These are phyloP conservation scores for Beverwykella pulmonaria DNA, from an alignment of 495 filamentous ascomycete genomes.

Conservation along the genomic window DNA sequence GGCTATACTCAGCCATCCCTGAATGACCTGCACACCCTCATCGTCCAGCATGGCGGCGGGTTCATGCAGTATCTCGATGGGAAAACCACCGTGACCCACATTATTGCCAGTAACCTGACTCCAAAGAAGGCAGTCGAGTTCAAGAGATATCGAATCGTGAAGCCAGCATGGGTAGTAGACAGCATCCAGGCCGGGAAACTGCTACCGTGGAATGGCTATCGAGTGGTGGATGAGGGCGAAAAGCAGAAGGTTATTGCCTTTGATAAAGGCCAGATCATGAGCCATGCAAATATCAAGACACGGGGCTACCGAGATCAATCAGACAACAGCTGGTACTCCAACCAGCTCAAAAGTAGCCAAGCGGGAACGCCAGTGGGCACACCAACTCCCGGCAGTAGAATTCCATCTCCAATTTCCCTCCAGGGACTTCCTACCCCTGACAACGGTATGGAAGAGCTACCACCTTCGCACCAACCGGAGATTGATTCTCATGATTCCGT, in stretches of 20 bases:
- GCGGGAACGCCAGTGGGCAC: slow-evolving; percentile 4
- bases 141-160: slow-evolving; percentile 82
- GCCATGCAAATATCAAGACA: slow-evolving; percentile 60
- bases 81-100: slow-evolving; percentile 92
- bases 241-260: slow-evolving; percentile 80
- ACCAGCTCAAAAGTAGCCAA: slow-evolving; percentile 59
- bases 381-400: slow-evolving; percentile 24
- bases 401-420: slow-evolving; percentile 24
- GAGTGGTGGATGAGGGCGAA: slow-evolving; percentile 76
- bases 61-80: slow-evolving; percentile 94
- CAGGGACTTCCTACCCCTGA: slow-evolving; percentile 32
- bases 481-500: neutral
- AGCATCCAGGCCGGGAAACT: slow-evolving; percentile 78
- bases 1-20: slow-evolving; percentile 92
- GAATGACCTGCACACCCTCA: slow-evolving; percentile 80
- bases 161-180: slow-evolving; percentile 94
- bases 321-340: slow-evolving; percentile 74
- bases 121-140: slow-evolving; percentile 92
- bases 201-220: slow-evolving; percentile 81
- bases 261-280: slow-evolving; percentile 67
- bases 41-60: slow-evolving; percentile 87
- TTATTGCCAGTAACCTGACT: slow-evolving; percentile 86
- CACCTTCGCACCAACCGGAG: slow-evolving; percentile 34
- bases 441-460: slow-evolving; percentile 31
- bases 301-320: slow-evolving; percentile 74